Base-by-base conservation (phyloP, 805 yeast species). In the Metschnikowia shivogae region DNA sequence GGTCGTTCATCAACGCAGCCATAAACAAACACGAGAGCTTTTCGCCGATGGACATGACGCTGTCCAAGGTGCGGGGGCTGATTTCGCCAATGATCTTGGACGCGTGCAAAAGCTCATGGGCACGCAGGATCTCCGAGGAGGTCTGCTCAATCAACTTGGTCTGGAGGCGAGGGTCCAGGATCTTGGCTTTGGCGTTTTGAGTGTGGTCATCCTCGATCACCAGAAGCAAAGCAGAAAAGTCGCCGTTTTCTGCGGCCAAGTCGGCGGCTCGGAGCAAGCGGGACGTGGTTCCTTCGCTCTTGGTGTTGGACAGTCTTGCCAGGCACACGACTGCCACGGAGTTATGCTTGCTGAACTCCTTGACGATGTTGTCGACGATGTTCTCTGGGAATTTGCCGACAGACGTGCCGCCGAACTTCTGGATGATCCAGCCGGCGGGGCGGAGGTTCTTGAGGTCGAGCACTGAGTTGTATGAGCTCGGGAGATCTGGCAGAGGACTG, bases 391-490 rank as follows among this genome's bases (percentile, higher is more conserved):
- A 90, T 63, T 93, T 93, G 19, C 99, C 99, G 28, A 93, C 97
- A 38, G 93, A 83, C 12, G 99, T 93, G 43, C 99, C 99, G 39
- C 99, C 99, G 59, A 88, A 93, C 66, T 93, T 93, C 65, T 93
- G 99, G 6, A 93, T 59, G 34, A 71, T 53, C 76, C 76, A 72
- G 7, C 71, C 71, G 13, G 48, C 43, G 24, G 59, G 37, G 13
- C 52, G 42, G 11, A 53, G 55, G 17, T 51, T 46, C 29, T 59
- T 61, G 35, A 72, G 56, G 50, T 72, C 76, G 27, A 67, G 60
- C 34, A 72, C 73, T 2, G 75, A 70, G 44, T 68, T 70, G 45
- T 68, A 72, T 2, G 73, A 66, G 38, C 54, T 56, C 11, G 56
- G 62, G 6, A 53, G 42, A 32, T 50, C 33, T n/a, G 66, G 63